Conservation (phyloP, 75 land plant genomes). For the Picea sitchensis region DNA sequence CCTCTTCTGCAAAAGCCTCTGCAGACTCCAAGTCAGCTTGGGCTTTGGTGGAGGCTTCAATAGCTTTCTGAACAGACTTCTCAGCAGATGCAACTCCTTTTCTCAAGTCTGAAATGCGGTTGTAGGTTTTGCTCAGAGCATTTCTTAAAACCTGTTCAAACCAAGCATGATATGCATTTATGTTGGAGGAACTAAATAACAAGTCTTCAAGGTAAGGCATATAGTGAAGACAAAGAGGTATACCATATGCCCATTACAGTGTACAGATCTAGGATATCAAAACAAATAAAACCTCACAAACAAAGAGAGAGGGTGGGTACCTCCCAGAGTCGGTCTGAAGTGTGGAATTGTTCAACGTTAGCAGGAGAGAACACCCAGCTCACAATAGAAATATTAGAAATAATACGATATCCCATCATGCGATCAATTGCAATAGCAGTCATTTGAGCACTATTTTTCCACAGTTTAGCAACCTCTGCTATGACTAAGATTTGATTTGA, state of each 20-base stretch:
- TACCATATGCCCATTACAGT: background rate
- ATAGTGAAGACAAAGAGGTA: background rate
- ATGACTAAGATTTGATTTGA: conserved; percentile 63
- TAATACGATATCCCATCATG: conserved; percentile 97
- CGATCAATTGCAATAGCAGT: conserved; percentile 88
- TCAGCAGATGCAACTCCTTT: conserved; percentile 60
- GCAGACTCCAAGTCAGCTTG: conserved; percentile 66
- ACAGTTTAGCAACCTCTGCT: conserved; percentile 60
- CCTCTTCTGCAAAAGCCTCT: conserved; percentile 51
- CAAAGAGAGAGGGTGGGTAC: conserved; percentile 23
- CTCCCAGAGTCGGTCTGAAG: conserved; percentile 89
- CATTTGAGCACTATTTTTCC: conserved; percentile 90
- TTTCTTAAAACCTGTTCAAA: conserved; percentile 64
- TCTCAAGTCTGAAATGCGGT: conserved; percentile 78
- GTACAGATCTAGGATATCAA: background rate
- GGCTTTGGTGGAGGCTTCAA: conserved; percentile 50
- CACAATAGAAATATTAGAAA: conserved; percentile 88
- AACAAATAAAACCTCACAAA: background rate
- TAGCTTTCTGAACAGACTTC: conserved; percentile 42
- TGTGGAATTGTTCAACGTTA: conserved; percentile 75
- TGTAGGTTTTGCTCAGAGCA: conserved; percentile 80
- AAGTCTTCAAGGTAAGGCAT: background rate
- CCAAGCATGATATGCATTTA: background rate
- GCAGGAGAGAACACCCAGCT: conserved; percentile 72
- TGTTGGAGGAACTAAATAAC: background rate